Conservation (phyloP, 2,329 filamentous ascomycete genomes). For the Ceratocystis huliohia region DNA sequence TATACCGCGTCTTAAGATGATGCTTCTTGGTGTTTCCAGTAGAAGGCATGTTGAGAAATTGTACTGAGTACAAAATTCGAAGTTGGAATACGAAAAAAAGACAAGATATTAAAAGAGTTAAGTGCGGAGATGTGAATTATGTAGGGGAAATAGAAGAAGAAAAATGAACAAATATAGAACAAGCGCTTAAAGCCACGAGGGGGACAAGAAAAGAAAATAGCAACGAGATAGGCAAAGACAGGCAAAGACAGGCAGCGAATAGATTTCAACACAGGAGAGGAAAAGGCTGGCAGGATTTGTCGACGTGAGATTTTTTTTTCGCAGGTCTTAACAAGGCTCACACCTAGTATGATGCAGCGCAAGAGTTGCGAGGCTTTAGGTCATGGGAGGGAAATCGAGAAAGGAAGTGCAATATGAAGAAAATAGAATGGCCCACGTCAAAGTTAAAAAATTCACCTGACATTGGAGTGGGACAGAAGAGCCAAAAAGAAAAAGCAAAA, state of each 20-base stretch:
- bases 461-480: neutral
- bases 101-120: neutral
- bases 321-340: neutral
- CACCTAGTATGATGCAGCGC: neutral
- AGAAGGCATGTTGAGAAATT: conserved; percentile 13
- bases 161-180: neutral
- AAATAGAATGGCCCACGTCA: neutral
- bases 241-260: neutral
- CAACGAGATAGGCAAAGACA: neutral
- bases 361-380: neutral
- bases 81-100: neutral
- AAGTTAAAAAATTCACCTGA: neutral
- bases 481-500: neutral
- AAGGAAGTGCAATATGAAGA: neutral
- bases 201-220: neutral
- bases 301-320: neutral
- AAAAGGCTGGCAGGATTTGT: neutral
- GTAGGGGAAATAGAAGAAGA: neutral
- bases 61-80: neutral
- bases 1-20: conserved; percentile 19
- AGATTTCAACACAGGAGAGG: neutral
- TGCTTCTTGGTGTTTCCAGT: conserved; percentile 17
- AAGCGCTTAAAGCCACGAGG: neutral
- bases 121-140: neutral
- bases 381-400: neutral